Evolutionary conservation across 225 moss, liverwort and hornwort species (phyloP).

Genomic region (Marchantia paleacea): DNA sequence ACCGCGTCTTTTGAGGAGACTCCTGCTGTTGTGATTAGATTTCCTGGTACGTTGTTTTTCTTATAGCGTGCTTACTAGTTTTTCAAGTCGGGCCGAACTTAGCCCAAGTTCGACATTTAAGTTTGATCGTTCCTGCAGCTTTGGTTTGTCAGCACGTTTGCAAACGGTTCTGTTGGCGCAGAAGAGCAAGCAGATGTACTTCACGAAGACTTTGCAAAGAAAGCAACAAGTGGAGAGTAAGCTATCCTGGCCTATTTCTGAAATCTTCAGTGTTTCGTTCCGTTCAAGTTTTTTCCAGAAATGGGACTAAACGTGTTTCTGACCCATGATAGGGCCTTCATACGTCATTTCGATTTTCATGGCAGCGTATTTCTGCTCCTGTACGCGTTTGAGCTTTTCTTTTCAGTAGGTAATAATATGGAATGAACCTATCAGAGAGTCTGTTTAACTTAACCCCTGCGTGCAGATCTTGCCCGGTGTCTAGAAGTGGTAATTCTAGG

Average conservation of each 20-base stretch:
- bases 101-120: too few relatives aligned
- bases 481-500: slow-evolving; percentile 24
- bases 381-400: background rate
- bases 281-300: background rate
- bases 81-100: background rate
- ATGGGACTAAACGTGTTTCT: too few relatives aligned
- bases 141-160: slow-evolving; percentile 32
- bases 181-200: slow-evolving; percentile 23
- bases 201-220: slow-evolving; percentile 23
- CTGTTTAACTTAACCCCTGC: background rate
- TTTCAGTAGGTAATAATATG: background rate
- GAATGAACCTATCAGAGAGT: background rate
- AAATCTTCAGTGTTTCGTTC: background rate
- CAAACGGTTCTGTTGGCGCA: slow-evolving; percentile 18
- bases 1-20: background rate
- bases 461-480: slow-evolving; percentile 30
- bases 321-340: too few relatives aligned
- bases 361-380: too few relatives aligned
- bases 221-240: background rate
- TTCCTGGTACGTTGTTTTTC: background rate
- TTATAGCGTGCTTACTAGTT: background rate
- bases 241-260: background rate
- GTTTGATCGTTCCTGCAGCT: slow-evolving; percentile 23
- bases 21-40: background rate
- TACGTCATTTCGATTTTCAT: too few relatives aligned